phyloP scores from a whole-genome alignment of 2,329 filamentous ascomycete species.

The Escovopsis sp. region DNA sequence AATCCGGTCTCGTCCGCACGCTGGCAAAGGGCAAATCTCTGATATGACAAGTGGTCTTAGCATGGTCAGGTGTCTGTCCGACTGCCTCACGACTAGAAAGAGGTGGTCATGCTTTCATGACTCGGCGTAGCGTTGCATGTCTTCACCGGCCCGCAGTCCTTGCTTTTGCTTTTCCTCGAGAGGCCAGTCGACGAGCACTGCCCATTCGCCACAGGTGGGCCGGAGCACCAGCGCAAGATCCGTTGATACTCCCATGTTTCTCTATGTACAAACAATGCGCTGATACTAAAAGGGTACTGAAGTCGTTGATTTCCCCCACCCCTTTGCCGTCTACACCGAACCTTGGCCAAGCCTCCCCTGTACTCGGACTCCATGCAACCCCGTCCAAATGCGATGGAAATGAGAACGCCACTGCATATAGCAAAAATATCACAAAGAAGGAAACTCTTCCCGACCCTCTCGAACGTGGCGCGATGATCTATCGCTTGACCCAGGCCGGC shows the following conservation, averaged over 20 bases:
- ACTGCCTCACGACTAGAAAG: neutral
- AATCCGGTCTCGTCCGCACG: no score
- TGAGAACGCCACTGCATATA: neutral
- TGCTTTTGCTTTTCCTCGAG: neutral
- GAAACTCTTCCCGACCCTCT: no score
- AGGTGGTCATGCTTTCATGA: no score
- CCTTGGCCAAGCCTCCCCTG: neutral
- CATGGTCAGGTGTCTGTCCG: neutral
- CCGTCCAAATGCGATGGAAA: constrained; percentile 2
- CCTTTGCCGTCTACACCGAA: neutral
- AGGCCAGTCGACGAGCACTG: no score
- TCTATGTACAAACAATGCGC: constrained; percentile 5
- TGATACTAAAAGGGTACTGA: constrained; percentile 3
- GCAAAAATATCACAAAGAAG: neutral
- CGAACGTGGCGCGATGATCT: no score
- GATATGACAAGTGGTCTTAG: neutral
- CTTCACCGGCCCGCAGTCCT: no score
- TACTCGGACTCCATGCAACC: constrained; percentile 3
- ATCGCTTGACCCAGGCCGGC: constrained; percentile 91
- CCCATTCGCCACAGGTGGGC: neutral
- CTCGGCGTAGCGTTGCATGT: no score
- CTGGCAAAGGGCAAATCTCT: neutral
- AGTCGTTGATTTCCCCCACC: neutral
- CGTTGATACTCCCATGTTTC: constrained; percentile 1
- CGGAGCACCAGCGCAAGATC: neutral